Evolutionary conservation across 148 eudicot genomes (phyloP).

Genomic region (Amaranthus palmeri): DNA sequence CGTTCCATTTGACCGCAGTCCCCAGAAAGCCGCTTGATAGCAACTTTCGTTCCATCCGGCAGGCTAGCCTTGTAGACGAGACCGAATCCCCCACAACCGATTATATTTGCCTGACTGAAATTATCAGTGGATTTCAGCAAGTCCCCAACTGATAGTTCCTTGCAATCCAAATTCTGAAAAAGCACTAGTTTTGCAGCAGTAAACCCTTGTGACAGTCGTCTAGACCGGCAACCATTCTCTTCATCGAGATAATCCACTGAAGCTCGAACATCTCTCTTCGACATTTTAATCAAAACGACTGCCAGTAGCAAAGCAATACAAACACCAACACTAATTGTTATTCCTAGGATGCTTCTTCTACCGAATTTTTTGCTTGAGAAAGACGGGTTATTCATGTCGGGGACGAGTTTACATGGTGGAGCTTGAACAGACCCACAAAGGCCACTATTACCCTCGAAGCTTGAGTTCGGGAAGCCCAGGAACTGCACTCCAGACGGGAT

Average conservation of each 20-base stretch:
- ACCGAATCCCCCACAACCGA: conserved; percentile 94
- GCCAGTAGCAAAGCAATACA: conserved; percentile 57
- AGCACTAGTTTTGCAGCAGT: conserved; percentile 57
- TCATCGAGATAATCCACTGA: conserved; percentile 43
- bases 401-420: conserved; percentile 37
- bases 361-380: conserved; percentile 31
- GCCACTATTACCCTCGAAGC: conserved; percentile 78
- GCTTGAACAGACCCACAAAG: conserved; percentile 63
- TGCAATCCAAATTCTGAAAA: conserved; percentile 66
- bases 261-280: conserved; percentile 31
- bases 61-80: conserved; percentile 79
- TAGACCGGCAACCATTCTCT: conserved; percentile 29
- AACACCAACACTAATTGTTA: conserved; percentile 56
- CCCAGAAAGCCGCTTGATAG: conserved; percentile 86
- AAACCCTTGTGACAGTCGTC: conserved; percentile 46
- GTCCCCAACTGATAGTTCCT: conserved; percentile 58
- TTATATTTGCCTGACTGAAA: conserved; percentile 76
- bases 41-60: conserved; percentile 66
- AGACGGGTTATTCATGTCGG: conserved; percentile 22
- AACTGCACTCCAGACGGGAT: conserved; percentile 75
- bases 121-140: conserved; percentile 74
- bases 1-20: conserved; percentile 98
- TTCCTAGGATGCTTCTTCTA: conserved; percentile 47
- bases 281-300: conserved; percentile 46
- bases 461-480: conserved; percentile 63